These are phyloP conservation scores for Exophiala dermatitidis DNA, from an alignment of 2,329 filamentous ascomycete genomes.

Conservation along the genomic window DNA sequence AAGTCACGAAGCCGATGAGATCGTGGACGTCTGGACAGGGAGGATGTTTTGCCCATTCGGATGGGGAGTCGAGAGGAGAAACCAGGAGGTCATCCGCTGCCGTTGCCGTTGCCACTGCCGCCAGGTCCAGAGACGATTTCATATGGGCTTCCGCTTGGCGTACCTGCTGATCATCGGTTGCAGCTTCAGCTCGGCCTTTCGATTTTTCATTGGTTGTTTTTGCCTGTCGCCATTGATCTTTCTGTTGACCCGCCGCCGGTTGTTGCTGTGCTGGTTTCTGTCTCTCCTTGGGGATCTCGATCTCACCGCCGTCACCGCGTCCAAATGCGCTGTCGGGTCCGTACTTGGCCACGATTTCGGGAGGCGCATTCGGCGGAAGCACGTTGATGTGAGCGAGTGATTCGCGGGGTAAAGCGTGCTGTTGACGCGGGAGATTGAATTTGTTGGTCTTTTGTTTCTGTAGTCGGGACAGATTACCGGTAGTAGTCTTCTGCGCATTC, in stretches of 20 bases:
- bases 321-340: constrained; percentile 19
- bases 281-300: constrained; percentile 17
- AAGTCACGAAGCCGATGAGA: constrained; percentile 83
- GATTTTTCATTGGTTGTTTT: constrained; percentile 30
- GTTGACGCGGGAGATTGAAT: constrained; percentile 10
- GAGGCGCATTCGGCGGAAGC: constrained; percentile 22
- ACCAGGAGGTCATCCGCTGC: neutral
- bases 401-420: constrained; percentile 15
- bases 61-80: neutral
- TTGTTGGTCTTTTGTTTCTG: constrained; percentile 19
- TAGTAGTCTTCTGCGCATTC: neutral
- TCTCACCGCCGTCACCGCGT: constrained; percentile 18
- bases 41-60: constrained; percentile 30
- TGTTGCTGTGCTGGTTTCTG: neutral
- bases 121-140: too few species aligned
- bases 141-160: too few species aligned
- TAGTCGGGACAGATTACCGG: neutral
- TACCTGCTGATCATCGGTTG: too few species aligned
- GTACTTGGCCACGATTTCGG: constrained; percentile 23
- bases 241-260: constrained; percentile 4
- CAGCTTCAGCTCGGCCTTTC: too few species aligned
- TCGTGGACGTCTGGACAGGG: constrained; percentile 66
- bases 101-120: too few species aligned
- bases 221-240: constrained; percentile 1
- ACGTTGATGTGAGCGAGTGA: constrained; percentile 23